Evolutionary conservation across 805 yeast genomes (phyloP).

Genomic region (Kluyveromyces dobzhanskii): DNA sequence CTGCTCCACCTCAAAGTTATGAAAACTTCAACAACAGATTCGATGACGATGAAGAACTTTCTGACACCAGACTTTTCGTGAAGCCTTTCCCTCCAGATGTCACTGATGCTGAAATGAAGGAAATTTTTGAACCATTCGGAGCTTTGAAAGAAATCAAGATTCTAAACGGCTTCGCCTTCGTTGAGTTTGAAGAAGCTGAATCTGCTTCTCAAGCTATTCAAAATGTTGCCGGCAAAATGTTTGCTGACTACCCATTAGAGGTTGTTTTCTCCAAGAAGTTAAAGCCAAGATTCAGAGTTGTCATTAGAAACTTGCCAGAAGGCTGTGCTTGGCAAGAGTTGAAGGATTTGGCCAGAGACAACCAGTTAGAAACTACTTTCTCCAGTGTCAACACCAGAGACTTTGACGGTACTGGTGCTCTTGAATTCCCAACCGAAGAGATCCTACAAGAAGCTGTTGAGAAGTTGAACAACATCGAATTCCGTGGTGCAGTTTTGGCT

Average conservation of each 20-base stretch:
- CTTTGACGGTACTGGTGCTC: constrained; percentile 39
- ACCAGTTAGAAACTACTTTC: constrained; percentile 57
- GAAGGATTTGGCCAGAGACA: constrained; percentile 83
- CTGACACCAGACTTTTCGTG: constrained; percentile 43
- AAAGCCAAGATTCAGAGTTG: constrained; percentile 67
- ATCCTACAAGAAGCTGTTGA: constrained; percentile 68
- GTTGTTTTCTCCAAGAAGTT: constrained; percentile 37
- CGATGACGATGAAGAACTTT: constrained; percentile 30
- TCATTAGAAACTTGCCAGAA: constrained; percentile 62
- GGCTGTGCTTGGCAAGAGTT: constrained; percentile 81
- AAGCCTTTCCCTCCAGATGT: constrained; percentile 55
- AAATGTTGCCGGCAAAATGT: constrained; percentile 61
- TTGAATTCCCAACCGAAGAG: constrained; percentile 52
- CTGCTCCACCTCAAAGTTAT: constrained; percentile 15
- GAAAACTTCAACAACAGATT: constrained; percentile 5
- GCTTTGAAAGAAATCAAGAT: constrained; percentile 59
- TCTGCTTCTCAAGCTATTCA: constrained; percentile 69
- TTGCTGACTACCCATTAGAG: constrained; percentile 45
- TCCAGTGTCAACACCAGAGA: constrained; percentile 39
- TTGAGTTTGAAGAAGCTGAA: constrained; percentile 71
- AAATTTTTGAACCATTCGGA: constrained; percentile 58
- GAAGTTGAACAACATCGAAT: constrained; percentile 61
- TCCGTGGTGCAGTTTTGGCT: constrained; percentile 58
- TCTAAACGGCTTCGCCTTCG: constrained; percentile 81
- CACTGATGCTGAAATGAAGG: constrained; percentile 54